Percentiles rank a stretch among this genome's conserved stretches.
Conservation (phyloP, 139 green algal species). For the Coelastrella sp. region DNA sequence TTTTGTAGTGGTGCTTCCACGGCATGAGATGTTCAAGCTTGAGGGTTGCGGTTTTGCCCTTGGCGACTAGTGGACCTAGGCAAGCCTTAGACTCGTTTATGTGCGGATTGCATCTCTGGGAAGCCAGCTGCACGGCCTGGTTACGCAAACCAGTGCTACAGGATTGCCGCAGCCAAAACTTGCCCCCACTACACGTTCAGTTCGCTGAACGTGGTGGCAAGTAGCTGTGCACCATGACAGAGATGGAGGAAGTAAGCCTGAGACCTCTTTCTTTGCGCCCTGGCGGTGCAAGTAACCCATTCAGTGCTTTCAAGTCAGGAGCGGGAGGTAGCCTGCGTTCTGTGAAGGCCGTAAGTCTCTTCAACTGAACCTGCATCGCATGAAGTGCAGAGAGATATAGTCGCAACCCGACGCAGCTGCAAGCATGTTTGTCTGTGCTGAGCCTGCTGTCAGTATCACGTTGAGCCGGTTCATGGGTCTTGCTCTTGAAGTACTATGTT, state of each 20-base stretch:
- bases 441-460: too few species aligned
- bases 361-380: neutral
- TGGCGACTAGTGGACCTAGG: neutral
- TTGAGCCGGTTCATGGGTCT: neutral
- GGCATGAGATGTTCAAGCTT: neutral
- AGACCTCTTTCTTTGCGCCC: constrained; percentile 70
- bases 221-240: constrained; percentile 4
- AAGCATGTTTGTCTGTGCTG: too few species aligned
- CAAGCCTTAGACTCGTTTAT: neutral
- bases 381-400: too few species aligned
- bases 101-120: neutral
- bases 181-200: neutral
- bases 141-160: neutral
- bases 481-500: too few species aligned
- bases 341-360: constrained; percentile 65
- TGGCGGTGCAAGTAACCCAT: constrained; percentile 76
- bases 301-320: constrained; percentile 78
- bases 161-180: constrained; percentile 5
- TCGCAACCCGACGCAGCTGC: too few species aligned
- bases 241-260: constrained; percentile 53
- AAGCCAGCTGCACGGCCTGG: neutral
- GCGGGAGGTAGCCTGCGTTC: constrained; percentile 66
- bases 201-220: neutral
- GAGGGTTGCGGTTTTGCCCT: neutral
- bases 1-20: neutral